Conservation (phyloP, 75 land plant species). For the Pinus albicaulis region DNA sequence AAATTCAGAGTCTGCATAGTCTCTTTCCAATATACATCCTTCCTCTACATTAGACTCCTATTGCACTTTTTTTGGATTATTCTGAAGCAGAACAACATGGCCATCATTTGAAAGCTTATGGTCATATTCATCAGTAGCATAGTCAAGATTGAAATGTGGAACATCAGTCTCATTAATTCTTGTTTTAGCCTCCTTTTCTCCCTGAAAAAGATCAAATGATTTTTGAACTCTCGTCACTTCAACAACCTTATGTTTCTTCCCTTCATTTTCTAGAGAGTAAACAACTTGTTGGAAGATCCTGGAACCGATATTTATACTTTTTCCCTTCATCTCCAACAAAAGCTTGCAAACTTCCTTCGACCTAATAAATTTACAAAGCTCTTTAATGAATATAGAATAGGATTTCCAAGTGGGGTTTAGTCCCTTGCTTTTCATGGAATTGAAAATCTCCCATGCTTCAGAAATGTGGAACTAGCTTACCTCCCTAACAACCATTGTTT, state of each 20-base stretch:
- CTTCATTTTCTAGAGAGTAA: conserved; percentile 27
- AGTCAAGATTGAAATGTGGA: too few relatives aligned
- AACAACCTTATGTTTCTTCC: conserved; percentile 16
- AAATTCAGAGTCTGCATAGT: too few relatives aligned
- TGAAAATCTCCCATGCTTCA: conserved; percentile 37
- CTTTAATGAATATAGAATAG: conserved; percentile 44
- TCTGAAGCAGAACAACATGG: neutral
- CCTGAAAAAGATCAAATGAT: neutral
- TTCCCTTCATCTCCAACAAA: conserved; percentile 35
- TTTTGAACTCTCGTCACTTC: conserved; percentile 7
- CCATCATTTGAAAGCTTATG: neutral
- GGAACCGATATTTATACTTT: conserved; percentile 17
- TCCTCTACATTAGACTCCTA: too few relatives aligned
- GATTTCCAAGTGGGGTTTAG: conserved; percentile 27
- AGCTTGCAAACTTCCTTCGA: conserved; percentile 45
- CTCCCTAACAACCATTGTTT: too few relatives aligned
- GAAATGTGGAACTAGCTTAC: conserved; percentile 21
- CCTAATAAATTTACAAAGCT: conserved; percentile 31
- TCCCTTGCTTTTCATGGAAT: conserved; percentile 28
- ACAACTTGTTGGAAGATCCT: conserved; percentile 22
- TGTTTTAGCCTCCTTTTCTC: neutral
- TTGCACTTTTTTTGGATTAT: too few relatives aligned
- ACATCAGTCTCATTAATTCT: neutral
- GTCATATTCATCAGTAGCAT: too few relatives aligned
- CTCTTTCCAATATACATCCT: too few relatives aligned